Conservation (phyloP, 2,329 filamentous ascomycete species). For the Elsinoe australis region DNA sequence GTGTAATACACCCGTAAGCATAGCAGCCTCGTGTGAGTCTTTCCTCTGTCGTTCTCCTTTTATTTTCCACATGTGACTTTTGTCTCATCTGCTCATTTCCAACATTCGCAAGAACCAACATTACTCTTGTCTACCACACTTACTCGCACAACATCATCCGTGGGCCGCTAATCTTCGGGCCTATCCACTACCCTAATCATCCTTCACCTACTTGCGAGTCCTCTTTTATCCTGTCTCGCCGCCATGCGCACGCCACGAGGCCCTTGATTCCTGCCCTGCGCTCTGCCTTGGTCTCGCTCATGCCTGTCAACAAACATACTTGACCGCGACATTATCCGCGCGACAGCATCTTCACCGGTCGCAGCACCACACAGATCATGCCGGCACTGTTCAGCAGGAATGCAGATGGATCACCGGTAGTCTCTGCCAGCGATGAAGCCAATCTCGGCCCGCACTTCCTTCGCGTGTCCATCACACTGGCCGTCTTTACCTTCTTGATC, state of each 20-base stretch:
- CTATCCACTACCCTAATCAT: slow-evolving; percentile 9
- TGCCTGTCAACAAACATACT: slow-evolving; percentile 3
- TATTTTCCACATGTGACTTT: too few species aligned
- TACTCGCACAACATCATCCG: neutral
- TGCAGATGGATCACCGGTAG: slow-evolving; percentile 3
- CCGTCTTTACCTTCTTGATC: slow-evolving; percentile 9
- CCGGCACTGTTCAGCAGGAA: slow-evolving; percentile 10
- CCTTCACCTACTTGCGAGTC: neutral
- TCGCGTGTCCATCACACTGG: slow-evolving; percentile 6
- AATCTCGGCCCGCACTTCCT: slow-evolving; percentile 13
- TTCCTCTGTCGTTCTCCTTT: neutral
- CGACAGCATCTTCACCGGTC: slow-evolving; percentile 8
- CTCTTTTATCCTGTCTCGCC: slow-evolving; percentile 3
- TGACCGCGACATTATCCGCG: slow-evolving; percentile 2
- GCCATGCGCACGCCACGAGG: slow-evolving; percentile 10
- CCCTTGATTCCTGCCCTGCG: slow-evolving; percentile 8
- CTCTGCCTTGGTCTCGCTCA: slow-evolving; percentile 1
- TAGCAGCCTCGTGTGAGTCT: neutral
- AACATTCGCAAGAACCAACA: slow-evolving; percentile 4
- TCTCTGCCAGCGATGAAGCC: slow-evolving; percentile 1
- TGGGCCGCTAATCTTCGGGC: neutral
- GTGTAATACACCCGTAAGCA: neutral
- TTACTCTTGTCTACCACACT: too few species aligned
- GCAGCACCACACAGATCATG: slow-evolving; percentile 5
- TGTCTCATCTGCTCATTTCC: neutral